Conservation (phyloP, 768 basidiomycete species). For the Lactarius hengduanensis region DNA sequence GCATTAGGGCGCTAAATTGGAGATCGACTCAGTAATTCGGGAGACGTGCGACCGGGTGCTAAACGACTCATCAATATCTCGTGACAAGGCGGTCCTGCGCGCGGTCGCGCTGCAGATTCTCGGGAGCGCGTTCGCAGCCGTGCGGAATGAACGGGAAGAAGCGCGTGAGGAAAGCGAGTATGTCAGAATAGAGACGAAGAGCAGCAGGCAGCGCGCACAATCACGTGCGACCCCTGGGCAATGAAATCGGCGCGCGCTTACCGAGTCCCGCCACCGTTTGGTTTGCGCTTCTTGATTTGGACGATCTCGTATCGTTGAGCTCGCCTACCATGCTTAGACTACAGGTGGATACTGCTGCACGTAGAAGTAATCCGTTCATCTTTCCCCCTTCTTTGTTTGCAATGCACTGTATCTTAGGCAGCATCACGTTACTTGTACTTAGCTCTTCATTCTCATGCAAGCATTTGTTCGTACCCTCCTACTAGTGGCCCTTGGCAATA, state of each 20-base stretch:
- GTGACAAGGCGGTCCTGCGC: constrained; percentile 62
- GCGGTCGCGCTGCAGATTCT: constrained; percentile 83
- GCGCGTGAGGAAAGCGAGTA: constrained; percentile 69
- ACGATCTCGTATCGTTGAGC: background rate
- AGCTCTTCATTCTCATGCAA: background rate
- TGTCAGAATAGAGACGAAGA: constrained; percentile 76
- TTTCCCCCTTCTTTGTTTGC: background rate
- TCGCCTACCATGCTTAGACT: background rate
- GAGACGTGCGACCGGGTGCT: constrained; percentile 86
- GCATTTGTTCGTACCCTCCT: background rate
- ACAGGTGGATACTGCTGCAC: background rate
- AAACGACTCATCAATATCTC: constrained; percentile 50
- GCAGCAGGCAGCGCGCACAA: constrained; percentile 46
- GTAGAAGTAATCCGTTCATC: constrained; percentile 1
- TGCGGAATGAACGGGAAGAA: constrained; percentile 58
- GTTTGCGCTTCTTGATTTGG: background rate
- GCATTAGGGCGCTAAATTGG: constrained; percentile 85
- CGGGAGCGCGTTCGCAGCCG: constrained; percentile 72
- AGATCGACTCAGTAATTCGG: constrained; percentile 84
- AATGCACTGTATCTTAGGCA: constrained; percentile 24
- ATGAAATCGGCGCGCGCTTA: background rate
- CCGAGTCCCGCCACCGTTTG: background rate
- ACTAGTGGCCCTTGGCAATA: too few relatives aligned
- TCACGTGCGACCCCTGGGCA: background rate
- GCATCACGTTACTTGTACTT: constrained; percentile 11